Base-by-base conservation (phyloP, 2,329 filamentous ascomycete genomes). In the Phoma sp. region DNA sequence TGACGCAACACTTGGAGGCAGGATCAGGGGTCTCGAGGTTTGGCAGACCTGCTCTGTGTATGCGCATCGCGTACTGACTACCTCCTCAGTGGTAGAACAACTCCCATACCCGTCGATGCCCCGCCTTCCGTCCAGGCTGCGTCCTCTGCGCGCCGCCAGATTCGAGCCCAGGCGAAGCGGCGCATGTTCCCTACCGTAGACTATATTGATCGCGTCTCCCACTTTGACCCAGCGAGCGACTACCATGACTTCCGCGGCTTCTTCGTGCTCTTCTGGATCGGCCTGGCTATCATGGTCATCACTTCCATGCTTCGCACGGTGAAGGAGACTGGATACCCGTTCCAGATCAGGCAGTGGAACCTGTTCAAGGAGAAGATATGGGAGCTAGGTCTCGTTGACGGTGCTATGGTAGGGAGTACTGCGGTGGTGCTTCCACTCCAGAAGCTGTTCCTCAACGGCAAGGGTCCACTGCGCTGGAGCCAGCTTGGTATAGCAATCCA, bases 251-350 rank as follows among this genome's bases (percentile, higher is more conserved):
- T 99, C 74, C 87, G 92, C 67, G 95, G 95, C 72, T 99, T 99
- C 84, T 99, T 97, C 79, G 91, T 95, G 49, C 85, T 99, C 33
- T 99, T 99, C 79, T 99, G 95, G 95, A 94, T 99, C 62, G 92
- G 92, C 9, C 82, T 99, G 56, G 91, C 91, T 64, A 96, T 99
- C 75, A 96, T 99, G 93, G 92, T 93, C 68, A 88, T 96, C 60
- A 98, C 94, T 2, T 91, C 91, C n/a, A 91, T 92, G 81, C 78
- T 97, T 69, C 87, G 94, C 68, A 98, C 96, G 75, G 86, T 95
- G 71, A 96, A 94, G 76, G 95, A 98, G 73, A 97, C 92, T 0
- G 95, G 95, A 21, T 91, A 89, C 72, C 90, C 93, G 15, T 80
- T 98, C 67, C 86, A 90, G 68, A 86, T 96, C 45, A 84, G 91